These are phyloP conservation scores for Kluyveromyces sp. DNA, from an alignment of 1,139 yeast species.

Conservation along the genomic window DNA sequence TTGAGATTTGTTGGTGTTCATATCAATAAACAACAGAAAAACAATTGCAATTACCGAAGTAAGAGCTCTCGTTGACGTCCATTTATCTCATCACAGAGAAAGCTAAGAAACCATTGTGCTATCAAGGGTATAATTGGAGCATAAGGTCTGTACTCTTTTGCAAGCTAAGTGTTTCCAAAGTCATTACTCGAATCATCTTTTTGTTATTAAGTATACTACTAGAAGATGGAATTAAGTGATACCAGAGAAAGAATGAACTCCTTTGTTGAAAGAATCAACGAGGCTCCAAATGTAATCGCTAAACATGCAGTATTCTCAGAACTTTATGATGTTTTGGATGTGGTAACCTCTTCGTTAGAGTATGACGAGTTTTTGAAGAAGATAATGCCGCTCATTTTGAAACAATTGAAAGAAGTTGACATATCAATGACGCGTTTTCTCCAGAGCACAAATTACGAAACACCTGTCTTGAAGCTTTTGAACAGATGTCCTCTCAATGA, in stretches of 20 bases:
- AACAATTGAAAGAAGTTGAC: conserved; percentile 58
- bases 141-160: too few species aligned
- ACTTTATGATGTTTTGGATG: conserved; percentile 76
- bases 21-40: neutral
- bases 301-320: conserved; percentile 48
- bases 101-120: too few species aligned
- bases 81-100: too few species aligned
- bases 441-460: conserved; percentile 71
- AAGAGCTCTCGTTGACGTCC: neutral
- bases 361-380: conserved; percentile 61
- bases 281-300: conserved; percentile 16
- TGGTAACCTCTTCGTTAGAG: conserved; percentile 66
- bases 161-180: neutral
- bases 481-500: conserved; percentile 82
- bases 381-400: conserved; percentile 55
- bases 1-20: too few species aligned
- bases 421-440: conserved; percentile 57
- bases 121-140: too few species aligned
- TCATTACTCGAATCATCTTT: neutral
- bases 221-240: conserved; percentile 32
- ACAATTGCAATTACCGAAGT: neutral
- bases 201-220: neutral
- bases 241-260: conserved; percentile 35
- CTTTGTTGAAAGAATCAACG: conserved; percentile 29
- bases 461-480: conserved; percentile 69